phyloP scores from a whole-genome alignment of 2,329 filamentous ascomycete genomes.

The Neophaeococcomyces mojaviensis region DNA sequence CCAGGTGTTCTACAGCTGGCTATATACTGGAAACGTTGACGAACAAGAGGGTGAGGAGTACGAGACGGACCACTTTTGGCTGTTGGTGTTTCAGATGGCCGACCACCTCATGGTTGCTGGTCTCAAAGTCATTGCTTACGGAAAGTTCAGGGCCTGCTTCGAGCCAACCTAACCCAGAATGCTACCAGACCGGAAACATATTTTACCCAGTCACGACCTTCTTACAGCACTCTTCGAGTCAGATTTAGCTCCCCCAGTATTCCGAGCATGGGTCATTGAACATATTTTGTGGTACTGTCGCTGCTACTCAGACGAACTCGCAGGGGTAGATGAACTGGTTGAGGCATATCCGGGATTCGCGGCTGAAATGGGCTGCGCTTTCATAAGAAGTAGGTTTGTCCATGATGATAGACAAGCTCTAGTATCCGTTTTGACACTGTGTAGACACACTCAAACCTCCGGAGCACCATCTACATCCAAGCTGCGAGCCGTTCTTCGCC shows the following conservation, averaged over 20 bases:
- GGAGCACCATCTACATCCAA: conserved; percentile 9
- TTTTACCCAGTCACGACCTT: background rate
- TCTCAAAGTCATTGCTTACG: conserved; percentile 5
- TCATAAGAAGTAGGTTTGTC: background rate
- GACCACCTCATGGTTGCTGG: conserved; percentile 4
- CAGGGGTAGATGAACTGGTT: no score
- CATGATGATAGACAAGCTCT: background rate
- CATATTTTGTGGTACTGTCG: background rate
- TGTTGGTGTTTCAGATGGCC: conserved; percentile 6
- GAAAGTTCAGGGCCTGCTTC: conserved; percentile 8
- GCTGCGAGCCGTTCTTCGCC: background rate
- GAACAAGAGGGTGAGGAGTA: background rate
- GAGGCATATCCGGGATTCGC: background rate
- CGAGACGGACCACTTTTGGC: conserved; percentile 9
- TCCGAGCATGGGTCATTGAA: background rate
- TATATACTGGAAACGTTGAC: conserved; percentile 30
- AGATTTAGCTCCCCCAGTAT: background rate
- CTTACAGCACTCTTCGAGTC: background rate
- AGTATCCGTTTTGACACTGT: background rate
- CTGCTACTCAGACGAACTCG: background rate
- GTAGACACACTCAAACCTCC: background rate
- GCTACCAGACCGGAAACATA: background rate
- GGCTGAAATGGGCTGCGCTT: background rate
- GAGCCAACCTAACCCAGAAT: no score
- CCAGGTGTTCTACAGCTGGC: conserved; percentile 47